Percentiles rank a stretch among this genome's conserved stretches.
These are phyloP conservation scores for Nakazawaea laoshanensis DNA, from an alignment of 805 yeast genomes.

Conservation along the genomic window DNA sequence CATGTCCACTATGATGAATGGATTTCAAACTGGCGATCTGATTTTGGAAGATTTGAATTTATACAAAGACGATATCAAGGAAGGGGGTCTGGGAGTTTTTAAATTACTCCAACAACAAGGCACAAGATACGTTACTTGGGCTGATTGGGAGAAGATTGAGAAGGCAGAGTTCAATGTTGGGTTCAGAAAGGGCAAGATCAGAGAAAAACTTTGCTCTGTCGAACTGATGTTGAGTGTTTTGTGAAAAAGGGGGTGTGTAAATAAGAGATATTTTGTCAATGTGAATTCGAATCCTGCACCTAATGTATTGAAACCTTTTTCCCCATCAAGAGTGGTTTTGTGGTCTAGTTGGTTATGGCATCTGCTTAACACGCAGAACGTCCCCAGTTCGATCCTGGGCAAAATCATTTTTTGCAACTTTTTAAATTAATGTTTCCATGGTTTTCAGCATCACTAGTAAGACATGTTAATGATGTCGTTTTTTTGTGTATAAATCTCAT, in stretches of 20 bases:
- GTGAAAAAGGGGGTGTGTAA: neutral
- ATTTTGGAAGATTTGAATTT: conserved; percentile 43
- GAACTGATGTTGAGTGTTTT: conserved; percentile 38
- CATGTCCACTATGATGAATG: conserved; percentile 81
- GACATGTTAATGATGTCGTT: too few species aligned
- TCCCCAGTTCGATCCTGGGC: conserved; percentile 99
- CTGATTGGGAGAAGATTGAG: conserved; percentile 57
- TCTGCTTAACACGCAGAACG: conserved; percentile 99
- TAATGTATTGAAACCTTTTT: neutral
- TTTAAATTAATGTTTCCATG: conserved; percentile 2
- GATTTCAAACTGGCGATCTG: conserved; percentile 65
- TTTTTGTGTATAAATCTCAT: too few species aligned
- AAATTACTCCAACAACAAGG: conserved; percentile 14
- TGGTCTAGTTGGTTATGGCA: conserved; percentile 99
- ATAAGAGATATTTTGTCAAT: neutral
- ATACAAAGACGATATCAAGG: conserved; percentile 14
- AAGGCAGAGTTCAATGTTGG: conserved; percentile 45
- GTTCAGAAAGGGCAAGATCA: conserved; percentile 33
- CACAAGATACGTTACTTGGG: conserved; percentile 42
- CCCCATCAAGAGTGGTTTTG: conserved; percentile 48
- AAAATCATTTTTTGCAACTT: conserved; percentile 57
- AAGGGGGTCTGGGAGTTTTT: conserved; percentile 23
- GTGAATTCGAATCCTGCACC: neutral
- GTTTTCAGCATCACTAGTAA: neutral
- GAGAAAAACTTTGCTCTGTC: conserved; percentile 45